Evolutionary conservation across 1,139 yeast genomes (phyloP).

Genomic region (Taphrina sp.): DNA sequence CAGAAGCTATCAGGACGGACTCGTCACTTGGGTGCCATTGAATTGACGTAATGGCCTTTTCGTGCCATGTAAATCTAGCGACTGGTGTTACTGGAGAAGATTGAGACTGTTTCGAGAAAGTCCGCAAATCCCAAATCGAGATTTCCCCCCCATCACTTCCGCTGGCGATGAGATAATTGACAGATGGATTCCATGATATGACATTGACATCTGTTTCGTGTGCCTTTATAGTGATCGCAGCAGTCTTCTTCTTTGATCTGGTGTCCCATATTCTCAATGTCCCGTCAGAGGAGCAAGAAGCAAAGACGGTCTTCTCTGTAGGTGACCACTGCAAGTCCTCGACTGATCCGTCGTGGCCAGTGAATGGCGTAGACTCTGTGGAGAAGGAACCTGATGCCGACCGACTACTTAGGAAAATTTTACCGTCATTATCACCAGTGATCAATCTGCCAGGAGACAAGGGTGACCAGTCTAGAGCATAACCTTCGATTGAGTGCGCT

Average conservation of each 20-base stretch:
- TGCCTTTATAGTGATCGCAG: conserved; percentile 82
- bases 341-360: conserved; percentile 58
- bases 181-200: conserved; percentile 89
- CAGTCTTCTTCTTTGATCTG: conserved; percentile 74
- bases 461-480: conserved; percentile 97
- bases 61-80: conserved; percentile 83
- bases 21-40: conserved; percentile 95
- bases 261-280: conserved; percentile 95
- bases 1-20: conserved; percentile 89
- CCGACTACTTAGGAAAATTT: conserved; percentile 61
- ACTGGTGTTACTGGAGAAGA: conserved; percentile 61
- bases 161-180: conserved; percentile 81
- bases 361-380: conserved; percentile 79
- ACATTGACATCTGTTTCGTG: conserved; percentile 86
- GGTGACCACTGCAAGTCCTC: conserved; percentile 98
- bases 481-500: conserved; percentile 95
- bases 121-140: conserved; percentile 98
- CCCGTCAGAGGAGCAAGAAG: conserved; percentile 91
- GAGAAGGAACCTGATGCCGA: conserved; percentile 72
- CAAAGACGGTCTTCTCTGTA: conserved; percentile 87
- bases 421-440: conserved; percentile 63
- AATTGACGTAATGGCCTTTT: conserved; percentile 86
- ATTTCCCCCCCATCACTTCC: conserved; percentile 98
- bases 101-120: conserved; percentile 51
- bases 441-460: conserved; percentile 61